Conservation (phyloP, 805 yeast species). For the Metschnikowia bowlesiae region DNA sequence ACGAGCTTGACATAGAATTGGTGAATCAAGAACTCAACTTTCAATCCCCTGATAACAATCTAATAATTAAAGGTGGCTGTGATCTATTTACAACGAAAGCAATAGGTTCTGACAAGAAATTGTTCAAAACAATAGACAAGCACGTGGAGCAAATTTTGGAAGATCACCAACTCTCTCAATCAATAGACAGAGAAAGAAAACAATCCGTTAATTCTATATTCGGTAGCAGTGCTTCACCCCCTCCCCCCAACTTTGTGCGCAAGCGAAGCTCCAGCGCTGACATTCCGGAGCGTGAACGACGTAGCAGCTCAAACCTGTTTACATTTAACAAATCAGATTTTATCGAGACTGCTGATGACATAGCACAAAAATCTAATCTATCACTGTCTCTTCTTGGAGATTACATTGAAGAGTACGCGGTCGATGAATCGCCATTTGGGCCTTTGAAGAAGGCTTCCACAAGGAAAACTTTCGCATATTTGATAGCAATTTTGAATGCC, state of each 20-base stretch:
- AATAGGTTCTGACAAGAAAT: constrained; percentile 81
- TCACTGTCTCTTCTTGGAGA: constrained; percentile 12
- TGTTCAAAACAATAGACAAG: constrained; percentile 81
- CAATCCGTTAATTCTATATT: constrained; percentile 33
- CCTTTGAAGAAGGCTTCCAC: constrained; percentile 83
- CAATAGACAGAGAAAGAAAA: constrained; percentile 36
- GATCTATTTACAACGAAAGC: constrained; percentile 94
- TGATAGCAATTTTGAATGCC: constrained; percentile 85
- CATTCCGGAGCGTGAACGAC: constrained; percentile 21
- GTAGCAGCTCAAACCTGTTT: constrained; percentile 26
- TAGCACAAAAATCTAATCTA: constrained; percentile 7
- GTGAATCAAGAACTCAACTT: constrained; percentile 71
- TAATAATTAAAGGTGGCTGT: constrained; percentile 74
- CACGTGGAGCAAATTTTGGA: constrained; percentile 57
- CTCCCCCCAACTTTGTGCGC: constrained; percentile 17
- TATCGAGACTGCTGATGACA: constrained; percentile 1
- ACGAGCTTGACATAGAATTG: constrained; percentile 87
- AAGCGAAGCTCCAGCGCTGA: constrained; percentile 24
- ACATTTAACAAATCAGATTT: constrained; percentile 17
- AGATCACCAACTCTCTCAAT: constrained; percentile 39
- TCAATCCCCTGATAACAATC: constrained; percentile 39
- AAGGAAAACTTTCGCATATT: constrained; percentile 82
- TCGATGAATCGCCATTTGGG: constrained; percentile 76
- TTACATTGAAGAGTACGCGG: constrained; percentile 13
- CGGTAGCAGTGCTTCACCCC: constrained; percentile 37